These are phyloP conservation scores for Komagataella ulmi DNA, from an alignment of 805 yeast species.

Conservation along the genomic window DNA sequence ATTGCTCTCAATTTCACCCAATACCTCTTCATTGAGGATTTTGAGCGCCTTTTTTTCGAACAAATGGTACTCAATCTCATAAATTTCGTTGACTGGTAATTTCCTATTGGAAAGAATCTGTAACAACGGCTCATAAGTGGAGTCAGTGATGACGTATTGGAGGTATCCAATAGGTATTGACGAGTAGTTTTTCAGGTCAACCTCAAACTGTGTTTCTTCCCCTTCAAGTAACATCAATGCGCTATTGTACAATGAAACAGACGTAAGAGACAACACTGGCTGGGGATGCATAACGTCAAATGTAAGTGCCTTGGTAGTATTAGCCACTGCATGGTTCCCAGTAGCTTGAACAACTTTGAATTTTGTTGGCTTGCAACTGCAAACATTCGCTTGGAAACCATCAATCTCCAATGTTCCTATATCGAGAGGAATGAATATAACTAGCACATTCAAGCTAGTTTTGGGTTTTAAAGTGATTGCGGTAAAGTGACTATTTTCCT, in stretches of 20 bases:
- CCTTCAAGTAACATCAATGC: conserved; percentile 77
- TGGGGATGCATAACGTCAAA: conserved; percentile 30
- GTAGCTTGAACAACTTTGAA: conserved; percentile 16
- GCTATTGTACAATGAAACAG: conserved; percentile 41
- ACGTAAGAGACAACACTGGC: conserved; percentile 44
- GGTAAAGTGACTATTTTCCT: background rate
- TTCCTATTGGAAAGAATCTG: conserved; percentile 32
- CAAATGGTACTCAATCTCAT: conserved; percentile 64
- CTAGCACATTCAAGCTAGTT: conserved; percentile 21
- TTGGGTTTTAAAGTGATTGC: conserved; percentile 20
- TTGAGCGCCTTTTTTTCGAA: conserved; percentile 43
- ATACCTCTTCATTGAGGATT: conserved; percentile 32
- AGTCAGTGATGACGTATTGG: conserved; percentile 55
- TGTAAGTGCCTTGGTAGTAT: conserved; percentile 13
- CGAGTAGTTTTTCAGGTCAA: conserved; percentile 47
- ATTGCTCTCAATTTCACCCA: conserved; percentile 24
- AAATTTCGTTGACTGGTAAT: conserved; percentile 46
- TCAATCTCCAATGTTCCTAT: conserved; percentile 34
- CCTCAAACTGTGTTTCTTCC: conserved; percentile 36
- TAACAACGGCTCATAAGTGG: conserved; percentile 53
- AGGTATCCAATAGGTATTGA: conserved; percentile 40
- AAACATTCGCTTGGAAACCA: conserved; percentile 37
- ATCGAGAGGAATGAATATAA: conserved; percentile 33
- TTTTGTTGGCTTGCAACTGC: conserved; percentile 32
- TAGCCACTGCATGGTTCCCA: background rate